A percentile compares a stretch with the other conserved stretches of the same genome.
phyloP scores from a whole-genome alignment of 2,329 filamentous ascomycete genomes.

The Claviceps citrina region DNA sequence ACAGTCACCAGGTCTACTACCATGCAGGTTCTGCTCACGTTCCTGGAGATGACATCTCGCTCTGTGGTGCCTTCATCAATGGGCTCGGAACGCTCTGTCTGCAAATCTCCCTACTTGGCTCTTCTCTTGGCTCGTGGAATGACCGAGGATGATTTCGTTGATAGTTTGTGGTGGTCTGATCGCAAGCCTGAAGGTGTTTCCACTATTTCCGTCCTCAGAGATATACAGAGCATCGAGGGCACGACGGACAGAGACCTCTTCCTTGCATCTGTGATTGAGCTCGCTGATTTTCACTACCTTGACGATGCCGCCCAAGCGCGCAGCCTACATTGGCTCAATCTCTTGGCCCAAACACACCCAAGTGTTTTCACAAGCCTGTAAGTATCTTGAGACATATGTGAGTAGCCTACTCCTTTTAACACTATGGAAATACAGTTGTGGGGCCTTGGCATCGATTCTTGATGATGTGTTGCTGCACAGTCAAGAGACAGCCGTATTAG shows the following conservation, averaged over 20 bases:
- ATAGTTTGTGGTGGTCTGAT: constrained; percentile 45
- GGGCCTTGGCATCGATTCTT: constrained; percentile 40
- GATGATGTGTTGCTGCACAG: constrained; percentile 48
- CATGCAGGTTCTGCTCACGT: constrained; percentile 45
- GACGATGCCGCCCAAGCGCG: constrained; percentile 47
- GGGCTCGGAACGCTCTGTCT: constrained; percentile 9
- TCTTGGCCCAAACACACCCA: constrained; percentile 38
- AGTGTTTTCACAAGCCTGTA: constrained; percentile 43
- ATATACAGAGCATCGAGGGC: constrained; percentile 20
- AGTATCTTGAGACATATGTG: constrained; percentile 15
- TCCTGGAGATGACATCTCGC: constrained; percentile 29
- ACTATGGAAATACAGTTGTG: constrained; percentile 25
- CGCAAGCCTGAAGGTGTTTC: constrained; percentile 27
- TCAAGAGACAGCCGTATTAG: constrained; percentile 43
- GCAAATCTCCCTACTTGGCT: constrained; percentile 41
- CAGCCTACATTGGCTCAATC: constrained; percentile 43
- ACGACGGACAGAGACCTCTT: constrained; percentile 47
- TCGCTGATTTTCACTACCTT: constrained; percentile 50
- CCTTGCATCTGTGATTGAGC: constrained; percentile 45
- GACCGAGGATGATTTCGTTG: constrained; percentile 43
- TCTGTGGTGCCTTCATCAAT: constrained; percentile 1
- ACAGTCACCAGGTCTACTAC: constrained; percentile 42
- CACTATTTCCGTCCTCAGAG: constrained; percentile 11
- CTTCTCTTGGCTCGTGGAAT: constrained; percentile 43
- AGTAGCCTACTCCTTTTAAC: constrained; percentile 3